These are phyloP conservation scores for Colletotrichum sp. DNA, from an alignment of 2,329 filamentous ascomycete species.

Conservation along the genomic window DNA sequence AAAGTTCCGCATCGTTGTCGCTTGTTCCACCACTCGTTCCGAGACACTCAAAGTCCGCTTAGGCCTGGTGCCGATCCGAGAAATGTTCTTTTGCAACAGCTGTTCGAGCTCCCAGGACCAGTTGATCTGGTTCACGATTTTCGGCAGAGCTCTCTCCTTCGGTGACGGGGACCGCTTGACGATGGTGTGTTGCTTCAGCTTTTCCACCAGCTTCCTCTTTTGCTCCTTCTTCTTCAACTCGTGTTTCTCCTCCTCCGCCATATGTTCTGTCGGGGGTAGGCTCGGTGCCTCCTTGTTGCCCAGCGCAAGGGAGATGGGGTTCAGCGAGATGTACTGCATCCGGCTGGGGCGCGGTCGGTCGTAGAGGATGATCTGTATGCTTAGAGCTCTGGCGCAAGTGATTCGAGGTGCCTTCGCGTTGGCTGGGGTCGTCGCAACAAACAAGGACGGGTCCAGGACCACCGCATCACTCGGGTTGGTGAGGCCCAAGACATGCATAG, in stretches of 20 bases:
- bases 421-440: conserved; percentile 63
- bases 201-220: conserved; percentile 75
- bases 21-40: conserved; percentile 92
- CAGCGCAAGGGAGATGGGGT: conserved; percentile 86
- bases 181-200: conserved; percentile 88
- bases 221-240: conserved; percentile 62
- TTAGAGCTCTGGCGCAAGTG: conserved; percentile 72
- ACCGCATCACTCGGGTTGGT: conserved; percentile 67
- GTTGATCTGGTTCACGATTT: conserved; percentile 92
- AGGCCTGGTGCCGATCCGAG: conserved; percentile 79
- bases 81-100: conserved; percentile 86
- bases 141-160: conserved; percentile 81
- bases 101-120: conserved; percentile 91
- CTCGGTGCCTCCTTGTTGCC: conserved; percentile 66
- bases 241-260: conserved; percentile 75
- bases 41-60: conserved; percentile 91
- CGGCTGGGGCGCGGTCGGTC: conserved; percentile 81
- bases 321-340: conserved; percentile 96
- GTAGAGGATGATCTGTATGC: conserved; percentile 88
- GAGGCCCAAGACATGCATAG: conserved; percentile 85
- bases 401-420: conserved; percentile 69
- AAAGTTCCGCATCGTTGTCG: conserved; percentile 82
- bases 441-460: conserved; percentile 71
- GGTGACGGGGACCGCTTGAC: conserved; percentile 75
- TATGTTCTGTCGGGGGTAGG: conserved; percentile 46